A percentile compares a stretch with the other conserved stretches of the same genome.
phyloP scores from a whole-genome alignment of 306 rosid species.

The Vicia faba region DNA sequence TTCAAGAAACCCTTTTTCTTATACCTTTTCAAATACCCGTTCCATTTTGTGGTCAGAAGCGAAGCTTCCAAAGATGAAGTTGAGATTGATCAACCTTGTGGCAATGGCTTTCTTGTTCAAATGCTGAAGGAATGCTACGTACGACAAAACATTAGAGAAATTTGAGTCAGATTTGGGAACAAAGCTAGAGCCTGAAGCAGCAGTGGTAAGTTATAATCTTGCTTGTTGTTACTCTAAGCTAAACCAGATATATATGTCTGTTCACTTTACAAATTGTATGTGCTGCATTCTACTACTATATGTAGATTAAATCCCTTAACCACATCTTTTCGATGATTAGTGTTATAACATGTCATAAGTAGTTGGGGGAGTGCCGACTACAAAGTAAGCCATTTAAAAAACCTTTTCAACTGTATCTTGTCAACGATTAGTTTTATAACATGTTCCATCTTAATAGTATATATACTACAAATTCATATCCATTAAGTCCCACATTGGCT shows the following conservation, averaged over 20 bases:
- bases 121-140: constrained; percentile 69
- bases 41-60: too few species aligned
- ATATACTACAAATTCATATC: background rate
- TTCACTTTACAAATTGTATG: constrained; percentile 9
- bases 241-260: constrained; percentile 44
- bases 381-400: background rate
- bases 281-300: constrained; percentile 12
- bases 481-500: background rate
- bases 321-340: background rate
- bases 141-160: constrained; percentile 84
- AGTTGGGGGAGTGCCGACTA: background rate
- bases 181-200: constrained; percentile 72
- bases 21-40: too few species aligned
- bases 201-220: constrained; percentile 90
- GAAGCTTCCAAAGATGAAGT: too few species aligned
- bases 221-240: constrained; percentile 93
- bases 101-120: constrained; percentile 31
- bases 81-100: too few species aligned
- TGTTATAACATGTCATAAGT: background rate
- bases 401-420: too few species aligned
- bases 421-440: background rate
- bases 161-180: constrained; percentile 88
- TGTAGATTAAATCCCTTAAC: too few species aligned
- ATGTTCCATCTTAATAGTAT: background rate
- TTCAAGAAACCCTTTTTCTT: too few species aligned